These are phyloP conservation scores for Fomes fomentarius DNA, from an alignment of 1,284 basidiomycete genomes.

Conservation along the genomic window DNA sequence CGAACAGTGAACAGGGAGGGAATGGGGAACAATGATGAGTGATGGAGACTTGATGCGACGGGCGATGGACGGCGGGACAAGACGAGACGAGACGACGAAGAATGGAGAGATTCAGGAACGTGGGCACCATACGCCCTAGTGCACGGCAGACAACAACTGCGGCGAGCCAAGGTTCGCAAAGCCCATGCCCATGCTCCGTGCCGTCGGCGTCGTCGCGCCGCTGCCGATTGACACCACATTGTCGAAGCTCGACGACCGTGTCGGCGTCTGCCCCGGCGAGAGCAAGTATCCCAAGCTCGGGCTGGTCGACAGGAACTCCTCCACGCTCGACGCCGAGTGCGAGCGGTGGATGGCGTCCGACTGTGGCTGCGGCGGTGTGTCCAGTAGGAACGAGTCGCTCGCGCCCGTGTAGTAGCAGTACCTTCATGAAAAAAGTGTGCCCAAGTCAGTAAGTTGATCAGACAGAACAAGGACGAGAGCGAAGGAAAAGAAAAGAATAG, in stretches of 20 bases:
- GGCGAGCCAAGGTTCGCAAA: constrained; percentile 13
- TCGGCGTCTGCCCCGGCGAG: constrained; percentile 30
- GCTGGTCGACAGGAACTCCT: constrained; percentile 44
- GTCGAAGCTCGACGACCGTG: constrained; percentile 36
- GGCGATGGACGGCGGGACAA: too few species aligned
- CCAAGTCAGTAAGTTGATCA: not conserved
- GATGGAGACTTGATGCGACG: not conserved
- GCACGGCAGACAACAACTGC: constrained; percentile 18
- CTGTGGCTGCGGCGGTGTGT: constrained; percentile 33
- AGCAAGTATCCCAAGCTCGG: constrained; percentile 27
- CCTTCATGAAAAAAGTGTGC: constrained; percentile 40
- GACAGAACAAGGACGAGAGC: not conserved
- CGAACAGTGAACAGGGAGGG: not conserved
- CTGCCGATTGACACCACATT: constrained; percentile 33
- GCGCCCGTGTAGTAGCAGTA: constrained; percentile 79
- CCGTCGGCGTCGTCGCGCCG: constrained; percentile 33
- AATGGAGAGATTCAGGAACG: not conserved
- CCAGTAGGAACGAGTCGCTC: constrained; percentile 33
- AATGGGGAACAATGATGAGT: not conserved
- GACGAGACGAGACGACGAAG: not conserved
- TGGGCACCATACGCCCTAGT: constrained; percentile 6
- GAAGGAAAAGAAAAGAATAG: not conserved
- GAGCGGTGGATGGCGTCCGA: constrained; percentile 50
- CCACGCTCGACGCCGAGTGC: constrained; percentile 58
- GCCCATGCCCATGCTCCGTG: constrained; percentile 17